Evolutionary conservation across 805 yeast species (phyloP).

Genomic region (Sugiyamaella floridensis): DNA sequence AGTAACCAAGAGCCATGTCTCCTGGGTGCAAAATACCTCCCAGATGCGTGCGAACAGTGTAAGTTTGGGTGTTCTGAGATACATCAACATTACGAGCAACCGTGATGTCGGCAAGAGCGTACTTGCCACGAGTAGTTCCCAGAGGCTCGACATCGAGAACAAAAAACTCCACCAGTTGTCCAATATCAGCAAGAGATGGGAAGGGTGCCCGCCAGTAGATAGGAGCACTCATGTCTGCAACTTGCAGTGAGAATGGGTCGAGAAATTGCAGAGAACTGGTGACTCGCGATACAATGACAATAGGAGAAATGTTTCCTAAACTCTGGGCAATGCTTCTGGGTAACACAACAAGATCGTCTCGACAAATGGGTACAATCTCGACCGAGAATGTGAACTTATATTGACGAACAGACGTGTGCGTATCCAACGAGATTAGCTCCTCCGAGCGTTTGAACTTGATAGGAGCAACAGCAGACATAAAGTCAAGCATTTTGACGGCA

Average conservation of each 20-base stretch:
- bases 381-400: slow-evolving; percentile 85
- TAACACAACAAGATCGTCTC: slow-evolving; percentile 83
- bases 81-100: slow-evolving; percentile 76
- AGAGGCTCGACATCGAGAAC: slow-evolving; percentile 89
- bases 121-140: slow-evolving; percentile 68
- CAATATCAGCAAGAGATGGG: slow-evolving; percentile 54
- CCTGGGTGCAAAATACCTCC: slow-evolving; percentile 93
- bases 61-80: slow-evolving; percentile 61
- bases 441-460: slow-evolving; percentile 74
- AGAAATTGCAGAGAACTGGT: slow-evolving; percentile 74
- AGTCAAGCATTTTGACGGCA: slow-evolving; percentile 88
- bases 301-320: slow-evolving; percentile 69
- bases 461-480: slow-evolving; percentile 76
- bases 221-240: slow-evolving; percentile 61
- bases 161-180: slow-evolving; percentile 70
- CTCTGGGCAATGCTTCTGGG: slow-evolving; percentile 76
- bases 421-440: slow-evolving; percentile 82
- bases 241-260: slow-evolving; percentile 72
- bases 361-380: slow-evolving; percentile 89
- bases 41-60: slow-evolving; percentile 73
- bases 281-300: slow-evolving; percentile 77
- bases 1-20: slow-evolving; percentile 86
- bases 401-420: slow-evolving; percentile 79
- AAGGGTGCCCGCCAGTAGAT: slow-evolving; percentile 80
- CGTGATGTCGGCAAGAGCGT: slow-evolving; percentile 77